Evolutionary conservation across 176 grass and related monocot species (phyloP).

Genomic region (Cenchrus fungigraminus): DNA sequence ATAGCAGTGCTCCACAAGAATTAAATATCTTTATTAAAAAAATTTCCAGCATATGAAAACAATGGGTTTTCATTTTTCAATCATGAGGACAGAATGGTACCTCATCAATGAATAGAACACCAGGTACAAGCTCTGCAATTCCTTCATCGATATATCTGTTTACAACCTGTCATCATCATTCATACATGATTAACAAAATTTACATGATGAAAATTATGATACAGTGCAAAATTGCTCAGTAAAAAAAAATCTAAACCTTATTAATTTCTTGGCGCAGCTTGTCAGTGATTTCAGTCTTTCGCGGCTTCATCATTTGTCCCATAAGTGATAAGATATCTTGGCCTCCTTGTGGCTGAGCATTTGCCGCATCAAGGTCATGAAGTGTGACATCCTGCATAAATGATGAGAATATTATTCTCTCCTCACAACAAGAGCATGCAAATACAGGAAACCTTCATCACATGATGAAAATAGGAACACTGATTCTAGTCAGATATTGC

Average conservation of each 20-base stretch:
- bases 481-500: background rate
- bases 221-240: background rate
- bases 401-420: slow-evolving; percentile 27
- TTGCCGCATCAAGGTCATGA: slow-evolving; percentile 96
- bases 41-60: background rate
- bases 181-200: slow-evolving; percentile 7
- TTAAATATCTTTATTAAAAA: background rate
- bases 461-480: background rate
- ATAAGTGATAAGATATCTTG: slow-evolving; percentile 98
- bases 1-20: background rate
- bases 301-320: slow-evolving; percentile 96
- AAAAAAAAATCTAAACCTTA: slow-evolving; percentile 57
- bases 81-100: slow-evolving; percentile 38
- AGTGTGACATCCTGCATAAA: slow-evolving; percentile 80
- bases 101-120: slow-evolving; percentile 97
- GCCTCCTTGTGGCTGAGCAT: slow-evolving; percentile 97
- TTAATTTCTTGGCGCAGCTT: slow-evolving; percentile 97
- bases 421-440: background rate
- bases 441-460: background rate
- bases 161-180: slow-evolving; percentile 65
- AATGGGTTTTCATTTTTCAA: slow-evolving; percentile 16
- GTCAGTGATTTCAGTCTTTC: slow-evolving; percentile 96
- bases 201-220: background rate
- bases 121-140: slow-evolving; percentile 93
- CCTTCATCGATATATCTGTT: slow-evolving; percentile 95